Evolutionary conservation across 257 asterid species (phyloP), one percentile per base, ranked within the genome.

Genomic region (Plantago ovata): DNA sequence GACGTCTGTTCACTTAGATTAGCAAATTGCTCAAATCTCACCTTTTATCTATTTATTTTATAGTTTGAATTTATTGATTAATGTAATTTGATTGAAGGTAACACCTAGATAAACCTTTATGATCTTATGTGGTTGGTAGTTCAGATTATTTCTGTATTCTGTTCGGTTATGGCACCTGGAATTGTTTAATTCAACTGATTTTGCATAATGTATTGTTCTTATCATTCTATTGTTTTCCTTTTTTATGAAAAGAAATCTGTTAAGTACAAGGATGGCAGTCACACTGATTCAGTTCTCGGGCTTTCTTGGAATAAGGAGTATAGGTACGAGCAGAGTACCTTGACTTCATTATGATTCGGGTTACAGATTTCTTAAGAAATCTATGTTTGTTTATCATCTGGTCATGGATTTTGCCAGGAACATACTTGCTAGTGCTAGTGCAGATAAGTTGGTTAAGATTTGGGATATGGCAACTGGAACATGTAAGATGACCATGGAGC

Each of bases 231-330:
- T 43, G 22, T 48, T 57, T 15, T 59, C 10, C 38, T 32, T 56
- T 36, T 64, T 63, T 60, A 63, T 16, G 53, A 42, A 24, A 53
- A 93, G 97, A 84, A 76, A 81, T 79, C 85, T 40, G 60, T 78
- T 70, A 85, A 83, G 67, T 87, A 83, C 69, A 85, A 81, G 69
- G 86, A 81, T 28, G 97, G 80, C 20, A 89, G 97, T 62, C 98
- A 93, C 82, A 79, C 87, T 8, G 92, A 79, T 73, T 71, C 94
- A 45, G 92, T 86, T 62, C 95, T 93, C 60, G 96, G 95, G 52
- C 95, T 93, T 71, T 86, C 97, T 75, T 93, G 96, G 98, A 93
- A 93, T 72, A 86, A 82, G 72, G 95, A 86, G 61, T 86, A 76
- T 79, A 84, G 87, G 97, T 92, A 53, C 22, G 44, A 36, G 52